phyloP scores from a whole-genome alignment of 2,329 filamentous ascomycete species.

The Pseudocercospora fijiensis region DNA sequence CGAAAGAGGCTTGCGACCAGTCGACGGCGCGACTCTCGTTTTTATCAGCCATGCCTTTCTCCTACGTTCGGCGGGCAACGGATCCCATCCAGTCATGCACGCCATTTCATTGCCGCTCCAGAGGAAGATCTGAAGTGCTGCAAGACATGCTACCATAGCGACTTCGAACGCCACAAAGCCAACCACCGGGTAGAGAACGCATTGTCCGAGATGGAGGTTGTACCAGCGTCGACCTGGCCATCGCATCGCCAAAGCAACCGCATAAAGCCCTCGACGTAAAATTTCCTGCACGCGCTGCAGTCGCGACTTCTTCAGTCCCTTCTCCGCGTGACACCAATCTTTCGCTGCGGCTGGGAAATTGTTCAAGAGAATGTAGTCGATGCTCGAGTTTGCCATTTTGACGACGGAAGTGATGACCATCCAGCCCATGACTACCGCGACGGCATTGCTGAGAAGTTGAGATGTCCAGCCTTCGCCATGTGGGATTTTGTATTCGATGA shows the following conservation, averaged over 20 bases:
- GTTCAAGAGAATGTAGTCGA: slow-evolving; percentile 1
- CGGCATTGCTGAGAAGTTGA: neutral
- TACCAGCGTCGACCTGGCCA: neutral
- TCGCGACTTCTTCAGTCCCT: neutral
- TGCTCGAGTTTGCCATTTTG: neutral
- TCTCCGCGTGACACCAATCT: neutral
- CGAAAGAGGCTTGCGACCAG: neutral
- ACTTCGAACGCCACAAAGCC: neutral
- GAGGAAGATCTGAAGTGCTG: neutral
- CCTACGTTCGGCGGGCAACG: neutral
- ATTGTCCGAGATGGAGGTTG: neutral
- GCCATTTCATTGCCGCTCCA: neutral
- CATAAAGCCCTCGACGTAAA: neutral
- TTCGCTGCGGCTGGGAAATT: neutral
- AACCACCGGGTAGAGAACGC: neutral
- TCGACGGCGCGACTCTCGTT: neutral
- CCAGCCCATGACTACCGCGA: neutral
- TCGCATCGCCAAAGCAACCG: neutral
- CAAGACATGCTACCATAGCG: neutral
- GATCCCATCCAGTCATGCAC: neutral
- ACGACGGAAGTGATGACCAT: neutral
- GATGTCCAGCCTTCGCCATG: neutral
- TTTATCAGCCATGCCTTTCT: neutral
- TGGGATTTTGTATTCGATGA: neutral
- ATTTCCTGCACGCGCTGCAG: neutral